These are phyloP conservation scores for Aspergillus hortae DNA, from an alignment of 2,329 filamentous ascomycete genomes.

Conservation along the genomic window DNA sequence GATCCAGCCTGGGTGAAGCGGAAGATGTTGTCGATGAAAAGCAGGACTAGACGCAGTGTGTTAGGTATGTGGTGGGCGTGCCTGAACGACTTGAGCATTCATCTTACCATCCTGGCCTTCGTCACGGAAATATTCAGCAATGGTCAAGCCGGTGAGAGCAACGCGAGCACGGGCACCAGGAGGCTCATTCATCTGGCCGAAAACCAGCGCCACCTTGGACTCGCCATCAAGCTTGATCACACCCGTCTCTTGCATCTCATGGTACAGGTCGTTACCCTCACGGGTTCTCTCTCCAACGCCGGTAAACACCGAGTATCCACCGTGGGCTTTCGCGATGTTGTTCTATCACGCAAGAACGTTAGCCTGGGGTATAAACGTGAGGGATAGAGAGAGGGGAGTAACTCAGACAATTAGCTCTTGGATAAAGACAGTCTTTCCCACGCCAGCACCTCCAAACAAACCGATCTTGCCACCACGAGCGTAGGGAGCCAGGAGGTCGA, in stretches of 20 bases:
- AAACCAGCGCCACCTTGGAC: conserved; percentile 98
- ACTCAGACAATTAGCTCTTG: conserved; percentile 87
- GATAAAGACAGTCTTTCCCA: conserved; percentile 99
- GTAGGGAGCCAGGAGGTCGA: conserved; percentile 97
- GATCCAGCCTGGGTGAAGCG: conserved; percentile 99
- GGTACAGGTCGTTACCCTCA: conserved; percentile 99
- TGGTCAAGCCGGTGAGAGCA: conserved; percentile 78
- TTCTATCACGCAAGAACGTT: conserved; percentile 53
- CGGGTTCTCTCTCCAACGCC: conserved; percentile 99
- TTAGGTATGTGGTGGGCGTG: too few species aligned
- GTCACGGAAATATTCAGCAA: conserved; percentile 74
- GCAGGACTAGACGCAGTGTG: conserved; percentile 59
- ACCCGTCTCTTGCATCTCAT: conserved; percentile 99
- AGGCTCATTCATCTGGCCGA: conserved; percentile 99
- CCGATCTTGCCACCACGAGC: conserved; percentile 99
- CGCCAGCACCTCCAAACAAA: conserved; percentile 99
- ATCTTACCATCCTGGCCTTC: conserved; percentile 69
- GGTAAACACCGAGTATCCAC: conserved; percentile 99
- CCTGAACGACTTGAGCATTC: too few species aligned
- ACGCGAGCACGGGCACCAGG: conserved; percentile 99
- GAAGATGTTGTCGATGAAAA: conserved; percentile 99
- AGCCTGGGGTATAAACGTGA: not conserved
- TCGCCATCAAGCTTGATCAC: conserved; percentile 99
- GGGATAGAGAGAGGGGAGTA: conserved; percentile 2
- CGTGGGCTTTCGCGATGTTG: conserved; percentile 99